A percentile compares a stretch with the other conserved stretches of the same genome.
Conservation (phyloP, 352 stramenopile genomes). For the Phytophthora pistaciae region DNA sequence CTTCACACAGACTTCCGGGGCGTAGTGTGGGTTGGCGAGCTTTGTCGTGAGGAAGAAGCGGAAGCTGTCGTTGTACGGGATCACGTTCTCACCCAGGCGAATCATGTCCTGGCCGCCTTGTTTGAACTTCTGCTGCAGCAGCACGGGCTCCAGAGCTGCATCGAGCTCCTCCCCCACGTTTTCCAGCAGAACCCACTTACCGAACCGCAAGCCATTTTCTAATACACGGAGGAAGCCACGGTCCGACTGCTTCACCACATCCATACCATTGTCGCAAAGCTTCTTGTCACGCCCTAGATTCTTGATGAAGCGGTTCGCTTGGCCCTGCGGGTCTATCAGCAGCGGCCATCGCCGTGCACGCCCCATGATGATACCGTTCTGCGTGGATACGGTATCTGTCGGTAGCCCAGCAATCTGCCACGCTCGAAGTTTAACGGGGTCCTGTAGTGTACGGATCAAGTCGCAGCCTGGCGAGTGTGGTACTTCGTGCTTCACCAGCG, state of each 20-base stretch:
- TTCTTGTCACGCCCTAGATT: slow-evolving; percentile 88
- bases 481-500: slow-evolving; percentile 63
- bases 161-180: slow-evolving; percentile 93
- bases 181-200: slow-evolving; percentile 92
- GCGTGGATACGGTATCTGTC: slow-evolving; percentile 91
- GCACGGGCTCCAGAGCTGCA: slow-evolving; percentile 89
- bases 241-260: slow-evolving; percentile 92
- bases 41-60: slow-evolving; percentile 95
- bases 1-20: slow-evolving; percentile 93
- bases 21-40: slow-evolving; percentile 93
- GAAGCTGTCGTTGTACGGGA: slow-evolving; percentile 93
- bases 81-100: slow-evolving; percentile 90
- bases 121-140: slow-evolving; percentile 94
- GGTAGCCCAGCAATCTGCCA: slow-evolving; percentile 92
- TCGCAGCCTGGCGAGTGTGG: slow-evolving; percentile 87
- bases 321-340: slow-evolving; percentile 93
- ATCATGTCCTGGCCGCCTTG: slow-evolving; percentile 94
- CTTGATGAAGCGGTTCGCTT: slow-evolving; percentile 94
- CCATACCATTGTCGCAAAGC: slow-evolving; percentile 91
- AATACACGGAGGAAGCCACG: slow-evolving; percentile 88
- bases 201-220: slow-evolving; percentile 92
- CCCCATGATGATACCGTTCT: slow-evolving; percentile 95
- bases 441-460: slow-evolving; percentile 86
- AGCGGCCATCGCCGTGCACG: slow-evolving; percentile 87
- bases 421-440: slow-evolving; percentile 88